Evolutionary conservation across 2,329 filamentous ascomycete genomes (phyloP).

Genomic region (Ophiostoma tasmaniense): DNA sequence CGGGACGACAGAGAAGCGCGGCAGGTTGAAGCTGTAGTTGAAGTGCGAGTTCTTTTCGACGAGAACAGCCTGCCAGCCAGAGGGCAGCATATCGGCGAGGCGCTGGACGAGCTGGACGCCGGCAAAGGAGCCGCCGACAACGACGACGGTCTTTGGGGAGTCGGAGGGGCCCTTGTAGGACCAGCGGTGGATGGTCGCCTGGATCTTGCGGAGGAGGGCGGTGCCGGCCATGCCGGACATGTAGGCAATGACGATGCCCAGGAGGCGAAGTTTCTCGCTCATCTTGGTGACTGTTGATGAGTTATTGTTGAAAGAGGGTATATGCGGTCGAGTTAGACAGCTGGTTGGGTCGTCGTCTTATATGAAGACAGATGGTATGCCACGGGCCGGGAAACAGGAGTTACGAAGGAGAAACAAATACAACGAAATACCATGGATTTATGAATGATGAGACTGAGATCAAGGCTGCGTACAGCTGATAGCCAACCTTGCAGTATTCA

Average conservation of each 20-base stretch:
- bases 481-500: background rate
- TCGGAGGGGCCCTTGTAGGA: slow-evolving; percentile 17
- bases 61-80: slow-evolving; percentile 44
- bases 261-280: slow-evolving; percentile 14
- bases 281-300: background rate
- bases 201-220: slow-evolving; percentile 1
- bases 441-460: background rate
- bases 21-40: slow-evolving; percentile 52
- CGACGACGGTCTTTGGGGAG: slow-evolving; percentile 39
- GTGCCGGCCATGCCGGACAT: slow-evolving; percentile 2
- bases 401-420: background rate
- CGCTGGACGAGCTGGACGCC: slow-evolving; percentile 42
- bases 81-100: slow-evolving; percentile 41
- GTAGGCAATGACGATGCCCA: slow-evolving; percentile 5
- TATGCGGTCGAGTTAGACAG: background rate
- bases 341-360: background rate
- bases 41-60: slow-evolving; percentile 54
- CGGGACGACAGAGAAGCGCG: slow-evolving; percentile 48
- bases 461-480: background rate
- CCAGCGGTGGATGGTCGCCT: slow-evolving; percentile 13
- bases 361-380: background rate
- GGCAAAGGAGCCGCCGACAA: slow-evolving; percentile 51
- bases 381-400: background rate
- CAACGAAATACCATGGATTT: background rate
- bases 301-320: background rate